Evolutionary conservation across 2,329 filamentous ascomycete species (phyloP).

Genomic region (Mariannaea sp.): DNA sequence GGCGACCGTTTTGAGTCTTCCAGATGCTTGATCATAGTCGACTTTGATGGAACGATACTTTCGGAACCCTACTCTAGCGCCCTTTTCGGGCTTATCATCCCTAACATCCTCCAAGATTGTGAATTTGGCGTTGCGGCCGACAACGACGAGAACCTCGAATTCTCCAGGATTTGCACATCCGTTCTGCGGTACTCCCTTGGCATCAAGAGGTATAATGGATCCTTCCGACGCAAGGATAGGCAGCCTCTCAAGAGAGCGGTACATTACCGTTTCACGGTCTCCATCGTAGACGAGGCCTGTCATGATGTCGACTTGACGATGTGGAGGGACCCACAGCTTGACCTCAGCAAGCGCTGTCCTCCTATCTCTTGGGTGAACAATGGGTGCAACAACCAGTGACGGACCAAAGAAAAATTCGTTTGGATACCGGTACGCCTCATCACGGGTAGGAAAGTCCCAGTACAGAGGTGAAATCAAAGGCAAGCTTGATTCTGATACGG

Average conservation of each 20-base stretch:
- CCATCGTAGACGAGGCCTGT: conserved; percentile 62
- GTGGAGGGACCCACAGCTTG: conserved; percentile 61
- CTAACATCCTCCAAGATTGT: conserved; percentile 53
- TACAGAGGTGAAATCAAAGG: conserved; percentile 67
- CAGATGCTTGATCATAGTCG: conserved; percentile 1
- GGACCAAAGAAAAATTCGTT: conserved; percentile 66
- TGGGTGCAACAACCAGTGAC: conserved; percentile 60
- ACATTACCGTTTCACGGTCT: conserved; percentile 55
- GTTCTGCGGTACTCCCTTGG: conserved; percentile 46
- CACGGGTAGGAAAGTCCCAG: conserved; percentile 58
- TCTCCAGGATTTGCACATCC: conserved; percentile 52
- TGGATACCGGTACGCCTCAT: conserved; percentile 59
- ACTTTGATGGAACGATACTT: not conserved
- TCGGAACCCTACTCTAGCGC: not conserved
- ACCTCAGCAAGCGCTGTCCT: conserved; percentile 53
- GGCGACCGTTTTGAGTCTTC: not conserved
- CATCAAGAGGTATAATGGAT: conserved; percentile 62
- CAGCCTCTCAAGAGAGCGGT: conserved; percentile 53
- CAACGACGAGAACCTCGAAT: conserved; percentile 55
- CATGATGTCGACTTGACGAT: conserved; percentile 62
- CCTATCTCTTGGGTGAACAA: conserved; percentile 55
- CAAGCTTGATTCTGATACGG: conserved; percentile 46
- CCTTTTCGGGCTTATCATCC: conserved; percentile 7
- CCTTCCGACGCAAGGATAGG: conserved; percentile 62
- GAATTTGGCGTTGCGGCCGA: conserved; percentile 54